Percentiles rank a stretch among this genome's conserved stretches.
phyloP scores from a whole-genome alignment of 352 stramenopile genomes.

The Phytophthora citricola region DNA sequence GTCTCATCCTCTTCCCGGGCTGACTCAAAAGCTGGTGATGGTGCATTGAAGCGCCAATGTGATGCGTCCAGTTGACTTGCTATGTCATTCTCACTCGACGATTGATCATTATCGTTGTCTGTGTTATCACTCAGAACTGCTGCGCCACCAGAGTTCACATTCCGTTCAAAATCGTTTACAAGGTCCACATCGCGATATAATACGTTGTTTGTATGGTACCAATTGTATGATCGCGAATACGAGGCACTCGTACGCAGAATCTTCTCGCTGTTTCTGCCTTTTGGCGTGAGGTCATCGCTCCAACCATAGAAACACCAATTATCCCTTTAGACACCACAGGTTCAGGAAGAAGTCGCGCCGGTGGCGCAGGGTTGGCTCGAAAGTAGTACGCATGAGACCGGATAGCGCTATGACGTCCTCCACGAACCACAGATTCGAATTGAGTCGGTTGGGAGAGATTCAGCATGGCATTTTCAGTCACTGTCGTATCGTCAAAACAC shows the following conservation, averaged over 20 bases:
- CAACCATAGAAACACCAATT: conserved; percentile 26
- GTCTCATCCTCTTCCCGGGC: conserved; percentile 2
- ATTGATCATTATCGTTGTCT: neutral
- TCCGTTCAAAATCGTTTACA: neutral
- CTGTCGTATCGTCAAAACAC: conserved; percentile 1
- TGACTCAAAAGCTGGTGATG: neutral
- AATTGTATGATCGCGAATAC: conserved; percentile 9
- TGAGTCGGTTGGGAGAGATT: conserved; percentile 31
- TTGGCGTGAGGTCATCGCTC: conserved; percentile 22
- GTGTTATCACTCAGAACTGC: neutral
- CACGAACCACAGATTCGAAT: conserved; percentile 25
- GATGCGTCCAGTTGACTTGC: neutral
- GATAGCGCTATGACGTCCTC: conserved; percentile 16
- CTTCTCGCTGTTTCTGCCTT: conserved; percentile 17
- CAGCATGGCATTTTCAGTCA: conserved; percentile 28
- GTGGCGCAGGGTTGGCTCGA: conserved; percentile 13
- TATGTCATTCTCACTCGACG: neutral
- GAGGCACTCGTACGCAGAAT: conserved; percentile 14
- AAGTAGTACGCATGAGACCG: conserved; percentile 33
- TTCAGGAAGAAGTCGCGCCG: neutral
- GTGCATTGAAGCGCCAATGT: conserved; percentile 10
- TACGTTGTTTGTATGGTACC: conserved; percentile 7
- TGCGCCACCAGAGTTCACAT: neutral
- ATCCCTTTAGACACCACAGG: conserved; percentile 10
- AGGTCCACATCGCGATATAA: conserved; percentile 1